A percentile compares a stretch with the other conserved stretches of the same genome.
Conservation (phyloP, 148 eudicot species). For the Rhododendron griersonianum region DNA sequence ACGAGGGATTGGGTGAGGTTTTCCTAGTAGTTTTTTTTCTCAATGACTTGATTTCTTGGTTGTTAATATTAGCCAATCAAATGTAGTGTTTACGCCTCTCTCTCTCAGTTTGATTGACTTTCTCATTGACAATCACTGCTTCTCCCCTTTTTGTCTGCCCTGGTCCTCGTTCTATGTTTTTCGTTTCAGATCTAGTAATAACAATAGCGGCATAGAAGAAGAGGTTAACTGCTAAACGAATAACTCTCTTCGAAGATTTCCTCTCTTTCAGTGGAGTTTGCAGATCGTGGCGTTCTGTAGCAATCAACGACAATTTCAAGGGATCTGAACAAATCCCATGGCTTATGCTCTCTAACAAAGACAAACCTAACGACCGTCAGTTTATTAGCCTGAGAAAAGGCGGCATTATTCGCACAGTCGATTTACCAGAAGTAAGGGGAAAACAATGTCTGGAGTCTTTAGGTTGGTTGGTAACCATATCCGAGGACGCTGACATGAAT, state of each 20-base stretch:
- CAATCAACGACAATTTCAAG: neutral
- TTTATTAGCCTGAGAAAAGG: neutral
- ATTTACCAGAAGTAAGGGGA: constrained; percentile 2
- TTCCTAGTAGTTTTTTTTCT: too few species aligned
- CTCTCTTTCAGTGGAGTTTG: neutral
- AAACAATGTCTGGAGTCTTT: neutral
- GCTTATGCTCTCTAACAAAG: constrained; percentile 6
- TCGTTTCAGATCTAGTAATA: too few species aligned
- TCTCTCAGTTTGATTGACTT: too few species aligned
- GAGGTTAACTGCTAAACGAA: neutral
- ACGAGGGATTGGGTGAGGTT: too few species aligned
- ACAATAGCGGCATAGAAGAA: neutral
- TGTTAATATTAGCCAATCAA: too few species aligned
- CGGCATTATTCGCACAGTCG: neutral
- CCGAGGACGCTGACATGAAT: neutral
- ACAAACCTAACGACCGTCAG: neutral
- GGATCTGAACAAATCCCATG: neutral
- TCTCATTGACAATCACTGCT: too few species aligned
- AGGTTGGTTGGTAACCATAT: constrained; percentile 5
- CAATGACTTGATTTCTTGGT: too few species aligned
- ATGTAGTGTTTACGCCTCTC: too few species aligned
- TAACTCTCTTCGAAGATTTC: neutral
- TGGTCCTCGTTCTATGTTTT: too few species aligned
- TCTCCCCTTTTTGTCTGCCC: too few species aligned
- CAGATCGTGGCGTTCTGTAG: neutral